A percentile compares a stretch with the other conserved stretches of the same genome.
Evolutionary conservation across 306 rosid species (phyloP).

Genomic region (Glycyrrhiza uralensis): DNA sequence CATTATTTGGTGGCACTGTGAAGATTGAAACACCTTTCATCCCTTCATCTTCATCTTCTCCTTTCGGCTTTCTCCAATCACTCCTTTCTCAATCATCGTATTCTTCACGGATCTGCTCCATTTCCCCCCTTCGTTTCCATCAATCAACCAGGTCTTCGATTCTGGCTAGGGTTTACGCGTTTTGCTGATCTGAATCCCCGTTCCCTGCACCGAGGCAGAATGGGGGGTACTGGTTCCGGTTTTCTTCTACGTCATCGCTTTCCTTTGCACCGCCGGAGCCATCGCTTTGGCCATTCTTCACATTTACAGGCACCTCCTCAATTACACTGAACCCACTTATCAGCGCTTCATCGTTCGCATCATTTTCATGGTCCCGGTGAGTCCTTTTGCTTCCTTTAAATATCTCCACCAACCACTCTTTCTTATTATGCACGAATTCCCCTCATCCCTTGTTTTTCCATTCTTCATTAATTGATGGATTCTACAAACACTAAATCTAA

Average conservation of each 20-base stretch:
- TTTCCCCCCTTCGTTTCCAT: background rate
- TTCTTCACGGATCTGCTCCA: constrained; percentile 27
- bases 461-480: background rate
- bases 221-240: constrained; percentile 67
- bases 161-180: constrained; percentile 36
- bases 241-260: constrained; percentile 61
- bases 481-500: too few relatives aligned
- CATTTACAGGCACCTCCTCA: constrained; percentile 81
- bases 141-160: background rate
- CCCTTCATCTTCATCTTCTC: background rate
- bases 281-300: constrained; percentile 70
- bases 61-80: background rate
- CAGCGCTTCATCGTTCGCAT: constrained; percentile 93
- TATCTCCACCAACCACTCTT: background rate
- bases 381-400: constrained; percentile 11
- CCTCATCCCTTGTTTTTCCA: background rate
- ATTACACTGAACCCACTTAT: constrained; percentile 94
- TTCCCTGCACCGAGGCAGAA: constrained; percentile 5
- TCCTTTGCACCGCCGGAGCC: constrained; percentile 85
- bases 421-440: too few relatives aligned
- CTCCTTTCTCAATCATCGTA: background rate
- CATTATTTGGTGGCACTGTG: constrained; percentile 33
- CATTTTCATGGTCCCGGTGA: constrained; percentile 95
- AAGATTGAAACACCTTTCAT: too few relatives aligned
- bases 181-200: constrained; percentile 2